These are phyloP conservation scores for Drechslera avenae DNA, from an alignment of 2,329 filamentous ascomycete genomes.

Conservation along the genomic window DNA sequence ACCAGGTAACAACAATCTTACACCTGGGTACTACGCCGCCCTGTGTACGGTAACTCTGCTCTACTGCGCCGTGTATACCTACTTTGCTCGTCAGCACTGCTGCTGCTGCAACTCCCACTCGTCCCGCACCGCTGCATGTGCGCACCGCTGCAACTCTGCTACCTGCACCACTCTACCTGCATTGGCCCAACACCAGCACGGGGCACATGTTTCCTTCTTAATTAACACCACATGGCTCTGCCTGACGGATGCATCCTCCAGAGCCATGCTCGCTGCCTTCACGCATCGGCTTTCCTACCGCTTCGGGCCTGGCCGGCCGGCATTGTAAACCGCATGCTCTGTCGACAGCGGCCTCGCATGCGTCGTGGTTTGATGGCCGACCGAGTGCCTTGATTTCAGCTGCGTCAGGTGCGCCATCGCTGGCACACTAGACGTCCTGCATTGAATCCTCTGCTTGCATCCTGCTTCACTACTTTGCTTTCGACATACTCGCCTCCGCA, in stretches of 20 bases:
- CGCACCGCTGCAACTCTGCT: too few relatives aligned
- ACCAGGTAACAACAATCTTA: too few relatives aligned
- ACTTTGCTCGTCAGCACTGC: too few relatives aligned
- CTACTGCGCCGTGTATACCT: too few relatives aligned
- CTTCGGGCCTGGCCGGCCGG: constrained; percentile 5
- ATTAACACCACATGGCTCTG: background rate
- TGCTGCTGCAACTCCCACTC: too few relatives aligned
- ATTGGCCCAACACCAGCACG: background rate
- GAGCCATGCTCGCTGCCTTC: background rate
- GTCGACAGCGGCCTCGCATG: constrained; percentile 6
- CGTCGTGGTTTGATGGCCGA: constrained; percentile 1
- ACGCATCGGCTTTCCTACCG: constrained; percentile 12
- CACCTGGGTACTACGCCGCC: too few relatives aligned
- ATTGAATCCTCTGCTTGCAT: background rate
- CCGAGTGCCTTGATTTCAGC: background rate
- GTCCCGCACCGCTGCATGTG: too few relatives aligned
- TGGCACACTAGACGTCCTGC: constrained; percentile 13
- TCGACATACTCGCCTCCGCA: constrained; percentile 9
- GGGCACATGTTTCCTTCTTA: constrained; percentile 8
- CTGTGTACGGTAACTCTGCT: too few relatives aligned
- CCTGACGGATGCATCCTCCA: background rate
- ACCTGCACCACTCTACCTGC: background rate
- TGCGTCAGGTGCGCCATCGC: constrained; percentile 15
- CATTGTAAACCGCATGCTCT: constrained; percentile 13
- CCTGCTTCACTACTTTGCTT: too few relatives aligned